These are phyloP conservation scores for Phytophthora ramorum DNA, from an alignment of 352 stramenopile species.

Conservation along the genomic window DNA sequence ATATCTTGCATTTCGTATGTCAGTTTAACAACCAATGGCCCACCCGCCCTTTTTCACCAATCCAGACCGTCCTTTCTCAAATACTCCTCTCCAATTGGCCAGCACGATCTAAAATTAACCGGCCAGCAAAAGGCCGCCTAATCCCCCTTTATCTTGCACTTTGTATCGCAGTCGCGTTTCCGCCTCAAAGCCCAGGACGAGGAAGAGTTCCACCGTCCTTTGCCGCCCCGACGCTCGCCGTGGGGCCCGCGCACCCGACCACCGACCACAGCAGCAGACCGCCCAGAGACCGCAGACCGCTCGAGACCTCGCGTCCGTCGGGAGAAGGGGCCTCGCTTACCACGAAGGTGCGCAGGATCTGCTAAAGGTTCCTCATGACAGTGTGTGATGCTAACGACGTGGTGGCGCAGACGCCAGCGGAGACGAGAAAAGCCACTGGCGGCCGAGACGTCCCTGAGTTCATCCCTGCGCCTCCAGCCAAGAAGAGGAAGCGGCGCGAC, in stretches of 20 bases:
- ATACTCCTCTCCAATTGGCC: conserved; percentile 6
- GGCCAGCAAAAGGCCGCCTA: conserved; percentile 1
- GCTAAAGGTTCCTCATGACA: conserved; percentile 17
- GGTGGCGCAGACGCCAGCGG: conserved; percentile 37
- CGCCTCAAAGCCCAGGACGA: background rate
- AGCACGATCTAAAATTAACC: conserved; percentile 13
- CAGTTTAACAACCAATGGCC: background rate
- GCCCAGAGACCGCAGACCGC: conserved; percentile 17
- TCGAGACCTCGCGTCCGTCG: conserved; percentile 14
- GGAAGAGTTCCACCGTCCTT: conserved; percentile 5
- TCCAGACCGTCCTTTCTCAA: conserved; percentile 1
- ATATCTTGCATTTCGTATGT: background rate
- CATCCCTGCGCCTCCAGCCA: conserved; percentile 40
- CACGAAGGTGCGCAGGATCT: conserved; percentile 39
- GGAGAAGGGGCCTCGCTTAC: conserved; percentile 29
- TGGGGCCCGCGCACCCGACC: background rate
- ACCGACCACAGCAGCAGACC: conserved; percentile 4
- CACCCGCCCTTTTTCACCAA: conserved; percentile 20
- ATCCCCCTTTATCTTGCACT: conserved; percentile 27
- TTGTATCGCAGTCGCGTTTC: conserved; percentile 26
- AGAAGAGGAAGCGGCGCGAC: conserved; percentile 42
- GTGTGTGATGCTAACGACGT: conserved; percentile 35
- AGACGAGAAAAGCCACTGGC: conserved; percentile 39
- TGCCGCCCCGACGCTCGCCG: background rate
- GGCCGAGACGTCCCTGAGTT: conserved; percentile 40